Evolutionary conservation across 1,139 yeast species (phyloP), one percentile per base, ranked within the genome.

Genomic region (Chernovozyma sophiae-reginae): DNA sequence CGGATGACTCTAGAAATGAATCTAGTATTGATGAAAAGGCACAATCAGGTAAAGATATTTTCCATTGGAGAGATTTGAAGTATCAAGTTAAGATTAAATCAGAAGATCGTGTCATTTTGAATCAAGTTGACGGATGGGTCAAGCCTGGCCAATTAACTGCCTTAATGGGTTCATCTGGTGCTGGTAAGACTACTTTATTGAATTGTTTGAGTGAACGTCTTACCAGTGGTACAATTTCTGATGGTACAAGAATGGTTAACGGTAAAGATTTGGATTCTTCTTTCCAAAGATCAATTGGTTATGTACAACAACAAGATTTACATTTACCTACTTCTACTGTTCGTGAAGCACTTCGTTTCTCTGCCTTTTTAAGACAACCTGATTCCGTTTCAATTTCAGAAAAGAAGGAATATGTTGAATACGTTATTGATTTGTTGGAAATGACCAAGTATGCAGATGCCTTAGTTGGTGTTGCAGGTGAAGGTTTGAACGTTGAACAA

Each of bases 1-100:
- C 23, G 6, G 31, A 28, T 15, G 31, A 28, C 6, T 28, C 31
- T 12, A 12, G 19, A 13, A 6, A 5, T 15, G 31, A 28, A 11
- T 28, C 31, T 10, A 28, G 31, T 15, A 11, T 28, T 11, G 40
- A 40, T 15, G 13, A 32, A 19, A 38, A 37, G 28, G 42, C 43
- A 34, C 6, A 6, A 6, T 45, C 44, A 45, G 44, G 43, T n/a
- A 40, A 43, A 22, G 47, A 50, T 30, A 53, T 61, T 22, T 65
- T 70, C 50, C 58, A 65, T 37, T 71, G 77, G 77, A 56, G 62
- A 42, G 44, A 68, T 43, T 56, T 70, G 40, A 55, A 62, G 35
- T 64, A 65, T 43, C 82, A 79, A 23, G 37, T 35, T n/a, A 35
- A 35, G 24, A 35, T 35, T 20, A 35, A 35, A 27, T 23, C 30